A percentile compares a stretch with the other conserved stretches of the same genome.
Evolutionary conservation across 768 basidiomycete species (phyloP).

Genomic region (Mycena alexandri): DNA sequence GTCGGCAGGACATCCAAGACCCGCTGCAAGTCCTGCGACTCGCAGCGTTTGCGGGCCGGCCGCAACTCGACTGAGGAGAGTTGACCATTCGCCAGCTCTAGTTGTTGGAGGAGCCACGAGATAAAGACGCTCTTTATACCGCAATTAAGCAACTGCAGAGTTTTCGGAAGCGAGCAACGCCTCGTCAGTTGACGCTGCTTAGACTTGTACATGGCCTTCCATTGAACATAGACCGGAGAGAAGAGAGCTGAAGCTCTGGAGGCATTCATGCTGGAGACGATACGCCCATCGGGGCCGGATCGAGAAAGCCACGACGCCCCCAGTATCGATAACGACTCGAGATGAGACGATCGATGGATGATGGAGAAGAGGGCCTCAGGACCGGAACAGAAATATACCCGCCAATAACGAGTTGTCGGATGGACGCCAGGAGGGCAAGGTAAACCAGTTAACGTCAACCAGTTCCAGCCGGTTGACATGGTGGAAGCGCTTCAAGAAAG

Average conservation of each 20-base stretch:
- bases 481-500: slow-evolving; percentile 7
- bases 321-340: slow-evolving; percentile 7
- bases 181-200: neutral
- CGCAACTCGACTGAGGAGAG: slow-evolving; percentile 1
- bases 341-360: neutral
- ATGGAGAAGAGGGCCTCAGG: slow-evolving; percentile 3
- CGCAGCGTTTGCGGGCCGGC: too few species aligned
- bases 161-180: neutral
- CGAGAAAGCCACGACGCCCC: neutral
- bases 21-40: neutral
- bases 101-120: neutral
- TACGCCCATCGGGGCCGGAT: neutral
- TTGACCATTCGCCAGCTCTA: neutral
- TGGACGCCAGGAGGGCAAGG: neutral
- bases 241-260: neutral
- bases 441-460: slow-evolving; percentile 7
- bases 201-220: neutral
- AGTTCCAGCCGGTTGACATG: slow-evolving; percentile 7
- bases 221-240: neutral
- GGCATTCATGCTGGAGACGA: neutral
- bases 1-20: slow-evolving; percentile 7
- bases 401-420: slow-evolving; percentile 4
- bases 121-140: neutral
- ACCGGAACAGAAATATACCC: neutral
- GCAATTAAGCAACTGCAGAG: slow-evolving; percentile 1